Evolutionary conservation across 2,329 filamentous ascomycete genomes (phyloP).

Genomic region (Ceratocystis papillata): DNA sequence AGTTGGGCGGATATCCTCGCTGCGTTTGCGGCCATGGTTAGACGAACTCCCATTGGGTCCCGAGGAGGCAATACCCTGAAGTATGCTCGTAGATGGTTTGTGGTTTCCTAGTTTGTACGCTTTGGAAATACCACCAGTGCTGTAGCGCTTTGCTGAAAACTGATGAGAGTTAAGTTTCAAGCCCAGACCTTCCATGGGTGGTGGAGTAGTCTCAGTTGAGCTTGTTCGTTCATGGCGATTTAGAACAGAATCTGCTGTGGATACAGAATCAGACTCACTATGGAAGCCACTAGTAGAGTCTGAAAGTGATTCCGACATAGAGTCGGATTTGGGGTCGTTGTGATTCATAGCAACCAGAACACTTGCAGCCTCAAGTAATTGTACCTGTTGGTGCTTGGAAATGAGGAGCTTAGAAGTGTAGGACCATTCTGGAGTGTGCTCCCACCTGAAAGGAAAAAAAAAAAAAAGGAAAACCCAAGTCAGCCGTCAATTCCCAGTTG

Average conservation of each 20-base stretch:
- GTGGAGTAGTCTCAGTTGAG: conserved; percentile 86
- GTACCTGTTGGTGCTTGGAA: conserved; percentile 98
- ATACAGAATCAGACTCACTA: conserved; percentile 73
- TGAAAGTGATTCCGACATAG: conserved; percentile 50
- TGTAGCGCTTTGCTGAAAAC: conserved; percentile 47
- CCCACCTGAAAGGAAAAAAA: conserved; percentile 61
- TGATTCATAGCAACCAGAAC: conserved; percentile 84
- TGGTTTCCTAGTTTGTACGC: conserved; percentile 60
- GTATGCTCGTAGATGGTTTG: conserved; percentile 42
- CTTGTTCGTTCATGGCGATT: conserved; percentile 67
- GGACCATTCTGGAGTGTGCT: conserved; percentile 97
- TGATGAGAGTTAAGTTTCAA: conserved; percentile 42
- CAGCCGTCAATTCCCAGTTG: conserved; percentile 31
- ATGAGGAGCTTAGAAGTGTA: conserved; percentile 95
- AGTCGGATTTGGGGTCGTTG: conserved; percentile 32
- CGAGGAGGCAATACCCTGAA: conserved; percentile 38
- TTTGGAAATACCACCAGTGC: conserved; percentile 52
- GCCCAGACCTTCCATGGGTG: conserved; percentile 55
- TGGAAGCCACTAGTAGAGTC: conserved; percentile 56
- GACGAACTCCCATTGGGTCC: conserved; percentile 30
- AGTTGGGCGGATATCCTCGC: conserved; percentile 62
- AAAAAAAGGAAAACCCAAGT: conserved; percentile 33
- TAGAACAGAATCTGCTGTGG: conserved; percentile 70
- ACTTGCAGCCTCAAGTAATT: conserved; percentile 92
- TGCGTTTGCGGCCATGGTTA: conserved; percentile 59